These are phyloP conservation scores for Spatholobus suberectus DNA, from an alignment of 306 rosid species.

Conservation along the genomic window DNA sequence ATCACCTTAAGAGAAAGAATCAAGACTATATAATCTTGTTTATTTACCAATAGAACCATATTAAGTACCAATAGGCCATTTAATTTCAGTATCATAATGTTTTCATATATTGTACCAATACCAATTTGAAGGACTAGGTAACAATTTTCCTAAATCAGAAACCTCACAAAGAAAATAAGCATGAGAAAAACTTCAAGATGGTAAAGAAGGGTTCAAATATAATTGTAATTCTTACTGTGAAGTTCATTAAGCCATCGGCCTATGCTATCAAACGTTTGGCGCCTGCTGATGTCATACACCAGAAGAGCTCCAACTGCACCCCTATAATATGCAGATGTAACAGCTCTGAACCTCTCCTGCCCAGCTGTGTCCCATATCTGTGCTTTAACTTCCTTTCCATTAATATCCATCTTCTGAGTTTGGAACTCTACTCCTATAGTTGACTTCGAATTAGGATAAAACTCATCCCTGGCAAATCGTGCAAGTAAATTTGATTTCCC, in stretches of 20 bases:
- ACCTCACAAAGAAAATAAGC: conserved; percentile 35
- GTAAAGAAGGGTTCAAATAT: neutral
- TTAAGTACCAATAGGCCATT: neutral
- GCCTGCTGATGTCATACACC: conserved; percentile 86
- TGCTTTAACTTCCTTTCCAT: conserved; percentile 89
- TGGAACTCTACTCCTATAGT: conserved; percentile 96
- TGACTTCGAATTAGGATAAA: conserved; percentile 90
- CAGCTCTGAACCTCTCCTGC: conserved; percentile 93
- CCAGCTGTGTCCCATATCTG: conserved; percentile 98
- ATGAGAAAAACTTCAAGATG: conserved; percentile 10
- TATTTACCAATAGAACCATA: neutral
- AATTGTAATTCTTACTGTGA: conserved; percentile 66
- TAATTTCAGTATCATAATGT: conserved; percentile 2
- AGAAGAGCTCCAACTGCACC: conserved; percentile 94
- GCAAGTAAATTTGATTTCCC: conserved; percentile 95
- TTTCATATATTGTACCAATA: neutral
- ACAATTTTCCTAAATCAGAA: conserved; percentile 20
- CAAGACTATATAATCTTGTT: neutral
- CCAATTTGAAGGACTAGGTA: conserved; percentile 5
- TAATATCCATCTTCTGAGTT: conserved; percentile 81
- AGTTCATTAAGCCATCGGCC: conserved; percentile 93
- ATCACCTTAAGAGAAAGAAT: neutral
- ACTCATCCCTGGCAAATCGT: conserved; percentile 91
- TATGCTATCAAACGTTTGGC: conserved; percentile 84
- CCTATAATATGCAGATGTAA: conserved; percentile 90